These are phyloP conservation scores for Hordeum vulgare DNA, from an alignment of 176 grass and related monocot genomes.

Conservation along the genomic window DNA sequence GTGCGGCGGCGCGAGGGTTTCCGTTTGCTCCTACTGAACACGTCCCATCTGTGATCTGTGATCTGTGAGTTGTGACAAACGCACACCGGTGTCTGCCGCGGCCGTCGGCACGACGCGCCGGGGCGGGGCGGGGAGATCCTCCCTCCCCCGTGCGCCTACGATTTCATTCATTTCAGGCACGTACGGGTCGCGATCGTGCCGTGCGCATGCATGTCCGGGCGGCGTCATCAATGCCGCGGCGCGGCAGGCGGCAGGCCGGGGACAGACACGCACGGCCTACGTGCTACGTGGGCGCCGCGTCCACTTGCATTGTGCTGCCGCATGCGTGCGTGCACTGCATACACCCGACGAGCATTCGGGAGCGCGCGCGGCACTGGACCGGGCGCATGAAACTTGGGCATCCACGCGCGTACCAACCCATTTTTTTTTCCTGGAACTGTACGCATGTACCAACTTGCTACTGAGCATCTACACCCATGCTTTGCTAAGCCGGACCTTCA, in stretches of 20 bases:
- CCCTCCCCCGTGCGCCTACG: no score
- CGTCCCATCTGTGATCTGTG: no score
- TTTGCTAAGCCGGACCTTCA: no score
- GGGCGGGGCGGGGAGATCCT: no score
- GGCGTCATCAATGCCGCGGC: constrained; percentile 1
- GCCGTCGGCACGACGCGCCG: neutral
- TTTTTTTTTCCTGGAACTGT: no score
- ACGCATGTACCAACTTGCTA: no score
- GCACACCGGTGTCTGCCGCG: neutral
- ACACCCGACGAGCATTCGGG: neutral
- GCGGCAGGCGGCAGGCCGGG: neutral
- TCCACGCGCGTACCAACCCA: no score
- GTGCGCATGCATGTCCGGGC: neutral
- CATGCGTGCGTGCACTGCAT: neutral
- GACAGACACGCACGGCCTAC: neutral
- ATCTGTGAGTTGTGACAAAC: no score
- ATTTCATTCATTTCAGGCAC: neutral
- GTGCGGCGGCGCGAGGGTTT: no score
- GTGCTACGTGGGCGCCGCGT: neutral
- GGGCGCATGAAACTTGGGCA: neutral
- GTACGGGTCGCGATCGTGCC: neutral
- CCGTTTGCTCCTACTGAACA: no score
- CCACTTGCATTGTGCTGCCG: neutral
- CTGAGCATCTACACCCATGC: no score
- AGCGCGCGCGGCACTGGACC: neutral